Evolutionary conservation across 345 rosid species (phyloP).

Genomic region (Brassica juncea): DNA sequence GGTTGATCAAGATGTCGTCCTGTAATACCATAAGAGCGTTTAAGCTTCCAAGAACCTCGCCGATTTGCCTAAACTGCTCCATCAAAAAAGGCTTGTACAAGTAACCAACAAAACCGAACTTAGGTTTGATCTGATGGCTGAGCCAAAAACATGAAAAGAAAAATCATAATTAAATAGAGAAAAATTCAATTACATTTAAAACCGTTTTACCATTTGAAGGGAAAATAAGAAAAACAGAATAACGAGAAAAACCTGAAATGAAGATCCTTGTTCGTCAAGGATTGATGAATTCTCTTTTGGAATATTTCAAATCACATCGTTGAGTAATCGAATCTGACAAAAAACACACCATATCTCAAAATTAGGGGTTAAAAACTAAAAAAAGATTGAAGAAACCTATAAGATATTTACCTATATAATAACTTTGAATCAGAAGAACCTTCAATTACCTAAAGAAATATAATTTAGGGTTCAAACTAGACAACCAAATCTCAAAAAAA

Average conservation of each 20-base stretch:
- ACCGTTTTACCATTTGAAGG: neutral
- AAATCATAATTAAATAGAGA: neutral
- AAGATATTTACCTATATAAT: neutral
- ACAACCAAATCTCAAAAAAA: neutral
- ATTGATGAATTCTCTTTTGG: neutral
- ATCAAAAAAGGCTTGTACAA: slow-evolving; percentile 31
- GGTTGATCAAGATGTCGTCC: slow-evolving; percentile 74
- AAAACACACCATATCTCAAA: slow-evolving; percentile 31
- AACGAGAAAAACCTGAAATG: slow-evolving; percentile 30
- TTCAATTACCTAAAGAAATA: neutral
- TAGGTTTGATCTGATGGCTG: neutral
- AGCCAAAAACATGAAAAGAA: neutral
- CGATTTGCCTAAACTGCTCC: slow-evolving; percentile 90
- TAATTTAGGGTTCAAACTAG: neutral
- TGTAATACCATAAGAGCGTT: slow-evolving; percentile 82
- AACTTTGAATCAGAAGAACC: neutral
- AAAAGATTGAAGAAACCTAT: neutral
- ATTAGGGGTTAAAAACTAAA: slow-evolving; percentile 3
- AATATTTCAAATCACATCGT: slow-evolving; percentile 12
- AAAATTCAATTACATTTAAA: neutral
- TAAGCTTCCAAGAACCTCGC: slow-evolving; percentile 90
- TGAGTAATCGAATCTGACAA: slow-evolving; percentile 21
- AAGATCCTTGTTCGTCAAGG: slow-evolving; percentile 23
- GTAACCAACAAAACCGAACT: neutral
- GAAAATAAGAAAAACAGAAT: neutral